These are phyloP conservation scores for Candida maltosa DNA, from an alignment of 805 yeast genomes.

Conservation along the genomic window DNA sequence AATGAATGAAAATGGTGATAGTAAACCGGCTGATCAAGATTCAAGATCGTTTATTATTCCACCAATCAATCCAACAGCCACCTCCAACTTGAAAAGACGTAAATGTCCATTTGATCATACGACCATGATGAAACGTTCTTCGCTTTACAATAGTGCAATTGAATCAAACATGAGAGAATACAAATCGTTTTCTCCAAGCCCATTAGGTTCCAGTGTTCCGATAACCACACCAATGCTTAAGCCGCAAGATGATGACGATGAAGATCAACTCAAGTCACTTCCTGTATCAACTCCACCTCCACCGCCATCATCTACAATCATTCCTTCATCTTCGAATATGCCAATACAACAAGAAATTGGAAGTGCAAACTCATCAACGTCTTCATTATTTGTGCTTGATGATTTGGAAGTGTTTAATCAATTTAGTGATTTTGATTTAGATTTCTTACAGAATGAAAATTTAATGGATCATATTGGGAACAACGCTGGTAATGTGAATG, in stretches of 20 bases:
- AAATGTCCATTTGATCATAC: slow-evolving; percentile 33
- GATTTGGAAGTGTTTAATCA: slow-evolving; percentile 6
- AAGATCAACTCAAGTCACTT: not conserved
- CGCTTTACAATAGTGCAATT: not conserved
- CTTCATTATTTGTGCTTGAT: slow-evolving; percentile 1
- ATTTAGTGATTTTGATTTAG: slow-evolving; percentile 23
- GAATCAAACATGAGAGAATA: slow-evolving; percentile 5
- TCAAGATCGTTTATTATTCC: not conserved
- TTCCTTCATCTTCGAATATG: too few species aligned
- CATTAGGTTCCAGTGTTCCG: not conserved
- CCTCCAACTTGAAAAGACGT: slow-evolving; percentile 16
- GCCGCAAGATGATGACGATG: not conserved
- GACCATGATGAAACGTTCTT: not conserved
- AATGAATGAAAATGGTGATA: too few species aligned
- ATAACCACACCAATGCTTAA: not conserved
- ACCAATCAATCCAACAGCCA: not conserved
- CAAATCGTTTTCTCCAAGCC: slow-evolving; percentile 5
- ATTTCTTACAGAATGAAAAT: slow-evolving; percentile 25
- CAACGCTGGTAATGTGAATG: not conserved
- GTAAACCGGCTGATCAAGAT: too few species aligned
- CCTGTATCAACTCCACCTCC: not conserved
- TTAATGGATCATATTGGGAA: slow-evolving; percentile 5
- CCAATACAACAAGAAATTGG: not conserved
- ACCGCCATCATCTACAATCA: not conserved
- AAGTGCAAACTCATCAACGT: not conserved